phyloP scores from a whole-genome alignment of 75 land plant genomes.

The Pinus albicaulis region DNA sequence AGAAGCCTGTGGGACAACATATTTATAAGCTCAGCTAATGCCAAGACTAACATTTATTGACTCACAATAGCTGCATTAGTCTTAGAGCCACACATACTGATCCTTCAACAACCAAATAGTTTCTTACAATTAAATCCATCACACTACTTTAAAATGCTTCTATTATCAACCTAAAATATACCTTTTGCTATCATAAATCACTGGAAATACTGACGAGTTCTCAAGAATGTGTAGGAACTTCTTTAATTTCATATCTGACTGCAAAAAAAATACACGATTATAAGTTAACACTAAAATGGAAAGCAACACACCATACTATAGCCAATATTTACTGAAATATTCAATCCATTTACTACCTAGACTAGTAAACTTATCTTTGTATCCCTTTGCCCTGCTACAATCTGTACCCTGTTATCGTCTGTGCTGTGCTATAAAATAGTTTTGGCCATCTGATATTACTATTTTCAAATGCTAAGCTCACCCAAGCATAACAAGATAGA shows the following conservation, averaged over 20 bases:
- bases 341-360: background rate
- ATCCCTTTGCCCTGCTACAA: background rate
- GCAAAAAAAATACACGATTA: constrained; percentile 20
- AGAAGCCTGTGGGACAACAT: constrained; percentile 1
- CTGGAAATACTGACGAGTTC: constrained; percentile 88
- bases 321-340: background rate
- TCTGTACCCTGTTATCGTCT: too few species aligned
- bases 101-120: too few species aligned
- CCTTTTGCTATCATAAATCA: constrained; percentile 92
- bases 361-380: background rate
- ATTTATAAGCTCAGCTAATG: background rate
- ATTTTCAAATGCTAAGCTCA: background rate
- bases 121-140: too few species aligned
- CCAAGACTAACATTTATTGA: too few species aligned
- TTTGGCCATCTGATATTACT: too few species aligned
- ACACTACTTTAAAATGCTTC: too few species aligned
- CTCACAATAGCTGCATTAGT: too few species aligned
- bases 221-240: constrained; percentile 94
- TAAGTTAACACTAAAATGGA: background rate
- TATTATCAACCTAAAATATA: constrained; percentile 9
- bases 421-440: too few species aligned
- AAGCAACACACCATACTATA: background rate
- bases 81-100: too few species aligned
- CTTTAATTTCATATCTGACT: constrained; percentile 95
- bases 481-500: background rate